Conservation (phyloP, 345 rosid genomes). For the Eucalyptus brandiana region DNA sequence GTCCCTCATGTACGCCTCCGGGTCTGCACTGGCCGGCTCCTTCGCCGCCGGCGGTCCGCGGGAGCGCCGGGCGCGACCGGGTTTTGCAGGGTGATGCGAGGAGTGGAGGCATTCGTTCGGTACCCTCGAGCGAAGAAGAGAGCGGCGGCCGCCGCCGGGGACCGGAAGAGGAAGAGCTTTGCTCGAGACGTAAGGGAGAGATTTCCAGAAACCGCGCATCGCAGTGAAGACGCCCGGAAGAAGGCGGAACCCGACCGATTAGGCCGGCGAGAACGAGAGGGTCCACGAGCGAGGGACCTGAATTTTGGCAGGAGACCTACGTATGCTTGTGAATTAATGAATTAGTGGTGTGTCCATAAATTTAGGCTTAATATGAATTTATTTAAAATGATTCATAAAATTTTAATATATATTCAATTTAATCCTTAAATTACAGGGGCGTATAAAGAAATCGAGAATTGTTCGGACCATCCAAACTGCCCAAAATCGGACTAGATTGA, state of each 20-base stretch:
- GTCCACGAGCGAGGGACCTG: not conserved
- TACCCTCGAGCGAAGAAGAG: not conserved
- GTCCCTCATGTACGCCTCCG: slow-evolving; percentile 40
- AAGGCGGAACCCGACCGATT: not conserved
- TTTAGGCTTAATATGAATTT: too few relatives aligned
- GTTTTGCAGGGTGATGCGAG: not conserved
- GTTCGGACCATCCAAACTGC: fast-evolving
- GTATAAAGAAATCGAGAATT: fast-evolving
- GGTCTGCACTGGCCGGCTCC: not conserved
- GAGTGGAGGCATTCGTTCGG: not conserved
- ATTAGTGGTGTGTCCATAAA: too few relatives aligned
- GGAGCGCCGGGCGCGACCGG: not conserved
- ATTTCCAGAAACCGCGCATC: not conserved
- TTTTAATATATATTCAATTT: too few relatives aligned
- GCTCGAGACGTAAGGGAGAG: not conserved
- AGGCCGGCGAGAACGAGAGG: not conserved
- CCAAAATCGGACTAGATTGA: too few relatives aligned
- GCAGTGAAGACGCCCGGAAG: not conserved
- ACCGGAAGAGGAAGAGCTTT: not conserved
- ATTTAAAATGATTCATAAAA: too few relatives aligned
- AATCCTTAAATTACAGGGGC: fast-evolving
- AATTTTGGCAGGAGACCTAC: not conserved
- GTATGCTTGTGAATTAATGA: not conserved
- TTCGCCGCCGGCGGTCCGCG: not conserved
- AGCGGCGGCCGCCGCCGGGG: not conserved